Evolutionary conservation across 2,329 filamentous ascomycete genomes (phyloP).

Genomic region (Cladophialophora chaetospira): DNA sequence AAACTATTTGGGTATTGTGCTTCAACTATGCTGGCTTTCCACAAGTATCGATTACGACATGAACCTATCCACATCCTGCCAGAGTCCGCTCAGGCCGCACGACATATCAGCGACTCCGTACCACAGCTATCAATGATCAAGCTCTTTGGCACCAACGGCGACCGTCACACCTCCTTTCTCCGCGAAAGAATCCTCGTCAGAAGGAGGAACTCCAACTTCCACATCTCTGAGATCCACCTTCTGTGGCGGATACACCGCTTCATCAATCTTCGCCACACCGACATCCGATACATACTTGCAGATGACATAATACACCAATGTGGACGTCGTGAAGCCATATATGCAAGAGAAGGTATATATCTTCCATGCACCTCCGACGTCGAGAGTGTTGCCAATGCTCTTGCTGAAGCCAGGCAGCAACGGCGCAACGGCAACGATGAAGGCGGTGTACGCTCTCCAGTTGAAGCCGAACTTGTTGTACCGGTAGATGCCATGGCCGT

Average conservation of each 20-base stretch:
- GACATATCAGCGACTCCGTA: background rate
- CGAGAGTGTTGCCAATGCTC: slow-evolving; percentile 40
- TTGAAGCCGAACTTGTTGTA: slow-evolving; percentile 43
- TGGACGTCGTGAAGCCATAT: slow-evolving; percentile 43
- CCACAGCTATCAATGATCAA: background rate
- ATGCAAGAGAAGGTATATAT: slow-evolving; percentile 48
- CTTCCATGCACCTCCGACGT: slow-evolving; percentile 45
- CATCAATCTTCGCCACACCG: slow-evolving; percentile 39
- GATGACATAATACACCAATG: slow-evolving; percentile 43
- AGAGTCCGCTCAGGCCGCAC: background rate
- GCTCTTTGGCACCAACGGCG: slow-evolving; percentile 17
- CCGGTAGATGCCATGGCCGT: slow-evolving; percentile 42
- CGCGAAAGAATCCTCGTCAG: slow-evolving; percentile 18
- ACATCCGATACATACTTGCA: slow-evolving; percentile 44
- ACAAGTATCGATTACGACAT: too few relatives aligned
- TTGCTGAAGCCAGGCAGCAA: slow-evolving; percentile 40
- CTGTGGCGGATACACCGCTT: slow-evolving; percentile 42
- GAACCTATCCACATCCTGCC: background rate
- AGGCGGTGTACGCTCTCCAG: slow-evolving; percentile 38
- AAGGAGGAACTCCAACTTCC: slow-evolving; percentile 18
- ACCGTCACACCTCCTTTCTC: slow-evolving; percentile 24
- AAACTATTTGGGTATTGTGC: slow-evolving; percentile 9
- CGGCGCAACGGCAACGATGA: slow-evolving; percentile 40
- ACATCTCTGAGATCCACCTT: slow-evolving; percentile 26
- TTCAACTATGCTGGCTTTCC: background rate